Conservation (phyloP, 805 yeast genomes). For the Nakazawaea anatomiae region DNA sequence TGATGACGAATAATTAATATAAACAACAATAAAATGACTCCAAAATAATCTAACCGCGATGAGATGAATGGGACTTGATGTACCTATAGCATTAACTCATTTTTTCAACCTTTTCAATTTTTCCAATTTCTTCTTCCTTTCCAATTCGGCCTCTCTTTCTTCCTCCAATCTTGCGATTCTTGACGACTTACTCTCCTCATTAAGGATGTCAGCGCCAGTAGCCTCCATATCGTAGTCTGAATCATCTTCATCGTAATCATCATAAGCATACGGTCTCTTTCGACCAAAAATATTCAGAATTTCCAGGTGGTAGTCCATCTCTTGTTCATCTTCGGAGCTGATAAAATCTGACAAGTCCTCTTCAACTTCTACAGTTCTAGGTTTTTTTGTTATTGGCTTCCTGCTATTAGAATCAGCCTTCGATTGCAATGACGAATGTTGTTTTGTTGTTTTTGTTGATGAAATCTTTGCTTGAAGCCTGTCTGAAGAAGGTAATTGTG, state of each 20-base stretch:
- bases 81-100: background rate
- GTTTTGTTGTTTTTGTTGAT: background rate
- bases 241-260: constrained; percentile 43
- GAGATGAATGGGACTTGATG: background rate
- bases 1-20: constrained; percentile 16
- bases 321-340: constrained; percentile 48
- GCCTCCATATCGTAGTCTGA: constrained; percentile 79
- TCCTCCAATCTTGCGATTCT: constrained; percentile 75
- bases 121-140: constrained; percentile 39
- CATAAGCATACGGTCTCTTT: constrained; percentile 37
- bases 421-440: background rate
- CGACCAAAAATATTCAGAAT: constrained; percentile 84
- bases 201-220: constrained; percentile 80
- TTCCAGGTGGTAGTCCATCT: constrained; percentile 45
- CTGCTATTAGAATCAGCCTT: no score
- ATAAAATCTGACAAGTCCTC: constrained; percentile 39
- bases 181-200: constrained; percentile 71
- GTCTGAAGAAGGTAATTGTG: no score
- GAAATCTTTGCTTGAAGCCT: no score
- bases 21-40: no score
- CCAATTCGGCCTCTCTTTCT: constrained; percentile 56
- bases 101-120: constrained; percentile 28
- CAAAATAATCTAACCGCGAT: background rate
- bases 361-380: constrained; percentile 31
- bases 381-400: constrained; percentile 3